Evolutionary conservation across 371 early-diverging fungal species (phyloP), one percentile per base, ranked within the genome.

Genomic region (Mucor indicus): DNA sequence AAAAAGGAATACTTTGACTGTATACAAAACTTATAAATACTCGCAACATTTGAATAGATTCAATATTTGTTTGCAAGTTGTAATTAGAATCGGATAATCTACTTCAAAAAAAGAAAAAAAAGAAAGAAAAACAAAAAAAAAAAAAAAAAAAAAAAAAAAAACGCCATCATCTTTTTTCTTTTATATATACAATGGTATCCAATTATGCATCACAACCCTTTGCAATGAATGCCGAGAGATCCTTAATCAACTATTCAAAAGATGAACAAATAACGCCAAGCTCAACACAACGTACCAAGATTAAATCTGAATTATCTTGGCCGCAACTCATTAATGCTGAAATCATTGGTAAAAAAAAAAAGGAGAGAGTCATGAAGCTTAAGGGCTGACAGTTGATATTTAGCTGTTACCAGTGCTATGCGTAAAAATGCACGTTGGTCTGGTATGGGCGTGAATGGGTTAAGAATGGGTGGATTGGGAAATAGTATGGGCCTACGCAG

Each of bases 401-500:
- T 16, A 62, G 75, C 77, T 52, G 90, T 92, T 33, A 86, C 85
- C 15, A 83, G 79, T 55, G 84, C 86, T 25, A 90, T 92, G 91
- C 78, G 90, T n/a, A 87, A 87, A 69, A 91, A 89, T 64, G 84
- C 87, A 45, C 84, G 90, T 19, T 92, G 91, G 91, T 80, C 85
- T 37, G 85, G 85, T 23, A 79, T 80, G 71, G 77, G 75, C 27
- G 80, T 80, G 15, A 78, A 65, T 59, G 75, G 78, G 7, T 50
- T 84, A 23, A 70, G 73, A 52, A 81, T 84, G 83, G 83, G 85
- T 29, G 64, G 74, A 29, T 61, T 84, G 39, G 85, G 85, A 4
- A 79, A 78, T 68, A 82, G 78, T 48, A 84, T 84, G 81, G 85
- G 83, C 1, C 64, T 84, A 27, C 74, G 83, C 20, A 58, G 48